Evolutionary conservation across 2,329 filamentous ascomycete genomes (phyloP).

Genomic region (Aspergillus neoniger): DNA sequence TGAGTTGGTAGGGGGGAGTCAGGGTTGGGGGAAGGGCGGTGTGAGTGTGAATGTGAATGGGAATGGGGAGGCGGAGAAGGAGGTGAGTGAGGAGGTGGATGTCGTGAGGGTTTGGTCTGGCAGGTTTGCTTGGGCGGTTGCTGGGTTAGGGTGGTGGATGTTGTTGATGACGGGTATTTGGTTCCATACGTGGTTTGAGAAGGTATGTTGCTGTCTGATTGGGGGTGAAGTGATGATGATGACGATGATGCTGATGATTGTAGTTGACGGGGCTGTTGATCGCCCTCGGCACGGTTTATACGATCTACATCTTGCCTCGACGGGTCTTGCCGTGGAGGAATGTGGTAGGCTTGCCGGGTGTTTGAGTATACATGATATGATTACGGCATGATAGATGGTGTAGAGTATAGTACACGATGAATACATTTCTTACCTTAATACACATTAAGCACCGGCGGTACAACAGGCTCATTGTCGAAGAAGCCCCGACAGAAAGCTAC

Average conservation of each 20-base stretch:
- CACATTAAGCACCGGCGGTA: neutral
- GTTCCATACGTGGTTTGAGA: constrained; percentile 99
- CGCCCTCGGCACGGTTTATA: constrained; percentile 52
- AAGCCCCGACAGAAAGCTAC: constrained; percentile 39
- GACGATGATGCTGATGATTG: constrained; percentile 12
- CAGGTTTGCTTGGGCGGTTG: constrained; percentile 58
- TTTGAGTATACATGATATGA: constrained; percentile 23
- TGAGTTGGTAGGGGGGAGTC: constrained; percentile 62
- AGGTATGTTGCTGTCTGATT: constrained; percentile 59
- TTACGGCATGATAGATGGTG: neutral
- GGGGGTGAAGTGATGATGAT: neutral
- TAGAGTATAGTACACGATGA: neutral
- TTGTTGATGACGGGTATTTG: constrained; percentile 97
- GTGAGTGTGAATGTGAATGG: constrained; percentile 29
- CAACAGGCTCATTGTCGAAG: constrained; percentile 36
- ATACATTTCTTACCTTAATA: neutral
- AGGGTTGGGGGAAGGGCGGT: constrained; percentile 55
- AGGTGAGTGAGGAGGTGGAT: constrained; percentile 28
- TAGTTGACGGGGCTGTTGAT: constrained; percentile 54
- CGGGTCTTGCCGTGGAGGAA: constrained; percentile 45
- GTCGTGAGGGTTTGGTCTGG: constrained; percentile 58
- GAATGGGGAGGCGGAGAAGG: neutral
- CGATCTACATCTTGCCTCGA: constrained; percentile 55
- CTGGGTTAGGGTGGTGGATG: constrained; percentile 86
- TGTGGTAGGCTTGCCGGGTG: constrained; percentile 48